Evolutionary conservation across 139 green algal species (phyloP), one percentile per base, ranked within the genome.

Genomic region (Chlorella sp.): DNA sequence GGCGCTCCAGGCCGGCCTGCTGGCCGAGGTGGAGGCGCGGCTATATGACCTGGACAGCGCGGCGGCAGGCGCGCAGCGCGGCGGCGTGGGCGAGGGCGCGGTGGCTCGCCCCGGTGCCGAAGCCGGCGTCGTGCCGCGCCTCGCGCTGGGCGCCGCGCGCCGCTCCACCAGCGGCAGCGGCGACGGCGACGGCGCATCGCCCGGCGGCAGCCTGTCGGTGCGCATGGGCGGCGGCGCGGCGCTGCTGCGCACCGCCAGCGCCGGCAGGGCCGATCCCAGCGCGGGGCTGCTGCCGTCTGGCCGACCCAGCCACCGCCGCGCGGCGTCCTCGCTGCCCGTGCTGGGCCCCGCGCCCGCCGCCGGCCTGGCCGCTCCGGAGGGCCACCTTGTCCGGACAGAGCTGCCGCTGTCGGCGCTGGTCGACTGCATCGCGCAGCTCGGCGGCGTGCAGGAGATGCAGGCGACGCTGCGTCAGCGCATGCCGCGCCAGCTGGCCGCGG

Each of bases 1-100:
- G n/a, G 31, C 65, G 5, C 79, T 93, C 31, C 85, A 88, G 58
- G 77, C 56, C 31, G 35, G 73, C 59, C 67, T 93, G 60, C 48
- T 89, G 56, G 74, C 80, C 23, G 86, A 93, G 83, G 64, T 90
- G 46, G 80, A 90, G 69, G 29, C 43, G 0, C 58, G 82, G 7
- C 55, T 85, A 21, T 92, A 83, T 67, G 33, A 61, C 14, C 27
- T 55, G 27, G 61, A 64, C 15, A 4, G n/a, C 48, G 43, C 35
- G 45, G 35, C 60, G 41, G 69, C 74, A 70, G 70, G 56, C 41
- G 66, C n/a, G 11, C 42, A 35, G 63, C n/a, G 71, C 38, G 41
- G 27, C 4, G n/a, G 8, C 1, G 21, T 33, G 19, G 38, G 55
- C 9, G 63, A 38, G 19, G 63, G 8, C 7, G 38, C 19, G 14